These are phyloP conservation scores for Taphrina wiesneri DNA, from an alignment of 1,139 yeast species.

Conservation along the genomic window DNA sequence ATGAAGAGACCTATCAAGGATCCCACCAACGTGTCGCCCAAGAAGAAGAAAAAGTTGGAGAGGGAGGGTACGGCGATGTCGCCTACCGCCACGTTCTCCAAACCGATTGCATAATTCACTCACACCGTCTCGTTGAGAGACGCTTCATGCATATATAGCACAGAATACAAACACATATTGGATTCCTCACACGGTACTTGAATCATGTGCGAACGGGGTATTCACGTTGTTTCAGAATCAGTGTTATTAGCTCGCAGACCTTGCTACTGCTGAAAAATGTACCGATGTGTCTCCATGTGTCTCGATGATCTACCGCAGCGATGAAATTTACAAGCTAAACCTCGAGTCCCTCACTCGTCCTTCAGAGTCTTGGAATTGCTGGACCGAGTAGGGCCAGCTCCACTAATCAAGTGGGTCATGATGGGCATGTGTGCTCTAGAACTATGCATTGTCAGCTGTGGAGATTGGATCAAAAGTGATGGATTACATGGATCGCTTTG, in stretches of 20 bases:
- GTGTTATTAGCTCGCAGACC: background rate
- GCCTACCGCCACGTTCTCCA: slow-evolving; percentile 12
- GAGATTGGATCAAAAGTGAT: background rate
- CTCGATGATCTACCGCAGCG: background rate
- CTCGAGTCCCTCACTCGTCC: background rate
- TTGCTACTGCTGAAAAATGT: background rate
- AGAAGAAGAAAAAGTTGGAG: slow-evolving; percentile 24
- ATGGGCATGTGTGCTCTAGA: background rate
- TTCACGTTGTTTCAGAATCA: too few species aligned
- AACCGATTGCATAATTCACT: background rate
- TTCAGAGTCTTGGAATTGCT: background rate
- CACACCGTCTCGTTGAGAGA: background rate
- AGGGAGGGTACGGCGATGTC: slow-evolving; percentile 11
- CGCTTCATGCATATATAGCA: background rate
- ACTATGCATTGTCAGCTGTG: background rate
- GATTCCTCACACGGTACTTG: too few species aligned
- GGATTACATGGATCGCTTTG: slow-evolving; percentile 73
- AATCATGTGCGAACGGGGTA: too few species aligned
- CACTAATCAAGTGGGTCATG: too few species aligned
- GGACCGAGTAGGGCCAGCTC: too few species aligned
- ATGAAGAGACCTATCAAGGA: slow-evolving; percentile 28
- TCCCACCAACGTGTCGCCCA: slow-evolving; percentile 27
- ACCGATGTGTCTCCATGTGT: too few species aligned
- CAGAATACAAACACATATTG: background rate
- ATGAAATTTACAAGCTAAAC: background rate